Evolutionary conservation across 768 basidiomycete genomes (phyloP).

Genomic region (Porphyrellus cyaneotinctus): DNA sequence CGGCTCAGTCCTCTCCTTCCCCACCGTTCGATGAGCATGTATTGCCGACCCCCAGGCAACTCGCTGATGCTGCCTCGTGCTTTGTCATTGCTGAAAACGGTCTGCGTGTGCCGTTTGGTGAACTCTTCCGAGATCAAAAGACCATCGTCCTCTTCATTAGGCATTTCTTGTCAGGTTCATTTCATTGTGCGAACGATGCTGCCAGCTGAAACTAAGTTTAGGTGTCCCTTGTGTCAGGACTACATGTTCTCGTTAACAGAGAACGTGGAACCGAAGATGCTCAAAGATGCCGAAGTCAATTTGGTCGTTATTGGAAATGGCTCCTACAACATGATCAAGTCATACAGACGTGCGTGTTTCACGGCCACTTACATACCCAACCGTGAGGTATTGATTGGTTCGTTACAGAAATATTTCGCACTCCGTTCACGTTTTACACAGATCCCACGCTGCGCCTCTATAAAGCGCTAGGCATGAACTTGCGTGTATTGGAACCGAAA

Average conservation of each 20-base stretch:
- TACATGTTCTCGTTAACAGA: constrained; percentile 69
- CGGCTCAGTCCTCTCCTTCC: constrained; percentile 10
- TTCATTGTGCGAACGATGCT: constrained; percentile 1
- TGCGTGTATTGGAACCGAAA: constrained; percentile 41
- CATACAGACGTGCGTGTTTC: constrained; percentile 55
- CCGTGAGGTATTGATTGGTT: not conserved
- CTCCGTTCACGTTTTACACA: constrained; percentile 73
- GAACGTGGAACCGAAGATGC: constrained; percentile 43
- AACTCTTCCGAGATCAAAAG: constrained; percentile 52
- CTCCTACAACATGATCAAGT: constrained; percentile 67
- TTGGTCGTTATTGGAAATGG: constrained; percentile 79
- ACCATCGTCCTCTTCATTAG: constrained; percentile 83
- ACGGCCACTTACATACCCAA: not conserved
- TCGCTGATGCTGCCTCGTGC: constrained; percentile 58
- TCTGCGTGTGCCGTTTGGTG: constrained; percentile 60
- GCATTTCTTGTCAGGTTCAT: constrained; percentile 62
- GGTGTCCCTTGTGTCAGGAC: constrained; percentile 83
- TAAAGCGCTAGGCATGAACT: constrained; percentile 70
- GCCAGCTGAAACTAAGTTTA: constrained; percentile 15
- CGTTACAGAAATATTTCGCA: constrained; percentile 59
- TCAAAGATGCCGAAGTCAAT: constrained; percentile 49
- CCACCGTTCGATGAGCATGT: constrained; percentile 40
- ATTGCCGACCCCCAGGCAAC: constrained; percentile 50
- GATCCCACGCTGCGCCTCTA: constrained; percentile 72
- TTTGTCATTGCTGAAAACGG: constrained; percentile 68